Percentiles rank a stretch among this genome's conserved stretches.
Conservation (phyloP, 768 basidiomycete species). For the Russula virescens region DNA sequence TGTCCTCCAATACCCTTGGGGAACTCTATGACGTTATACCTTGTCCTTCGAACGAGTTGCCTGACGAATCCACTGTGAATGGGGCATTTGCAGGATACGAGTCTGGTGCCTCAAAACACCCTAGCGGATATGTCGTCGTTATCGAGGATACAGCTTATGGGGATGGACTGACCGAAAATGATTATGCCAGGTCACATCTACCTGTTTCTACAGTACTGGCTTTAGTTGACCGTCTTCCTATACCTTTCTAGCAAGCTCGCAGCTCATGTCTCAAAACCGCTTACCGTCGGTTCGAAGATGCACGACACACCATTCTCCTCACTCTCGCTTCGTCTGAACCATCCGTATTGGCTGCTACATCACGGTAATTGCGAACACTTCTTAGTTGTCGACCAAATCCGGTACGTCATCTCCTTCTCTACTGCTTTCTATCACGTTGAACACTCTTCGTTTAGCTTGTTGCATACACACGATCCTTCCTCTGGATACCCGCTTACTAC, state of each 20-base stretch:
- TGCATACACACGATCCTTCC: conserved; percentile 52
- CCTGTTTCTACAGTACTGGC: background rate
- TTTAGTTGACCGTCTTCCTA: conserved; percentile 1
- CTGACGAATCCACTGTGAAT: conserved; percentile 35
- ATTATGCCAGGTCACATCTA: conserved; percentile 54
- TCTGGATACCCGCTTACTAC: conserved; percentile 61
- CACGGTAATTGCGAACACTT: conserved; percentile 81
- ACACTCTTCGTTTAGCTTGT: conserved; percentile 38
- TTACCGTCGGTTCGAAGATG: conserved; percentile 35
- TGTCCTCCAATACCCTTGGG: conserved; percentile 67
- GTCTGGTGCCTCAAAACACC: conserved; percentile 17
- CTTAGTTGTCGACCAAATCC: conserved; percentile 64
- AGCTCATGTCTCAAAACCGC: conserved; percentile 34
- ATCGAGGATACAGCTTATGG: conserved; percentile 59
- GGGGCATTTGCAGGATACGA: conserved; percentile 34
- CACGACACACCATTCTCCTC: conserved; percentile 46
- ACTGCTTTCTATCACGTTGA: background rate
- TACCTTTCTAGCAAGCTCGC: conserved; percentile 42
- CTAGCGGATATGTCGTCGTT: conserved; percentile 46
- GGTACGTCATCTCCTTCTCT: conserved; percentile 37
- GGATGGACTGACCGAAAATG: conserved; percentile 40
- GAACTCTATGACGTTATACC: conserved; percentile 56
- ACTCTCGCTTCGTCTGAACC: conserved; percentile 55
- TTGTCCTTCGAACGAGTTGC: conserved; percentile 54
- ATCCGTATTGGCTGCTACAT: conserved; percentile 81